A percentile compares a stretch with the other conserved stretches of the same genome.
phyloP scores from a whole-genome alignment of 441 rosid genomes.

The Aquilaria agallochum region DNA sequence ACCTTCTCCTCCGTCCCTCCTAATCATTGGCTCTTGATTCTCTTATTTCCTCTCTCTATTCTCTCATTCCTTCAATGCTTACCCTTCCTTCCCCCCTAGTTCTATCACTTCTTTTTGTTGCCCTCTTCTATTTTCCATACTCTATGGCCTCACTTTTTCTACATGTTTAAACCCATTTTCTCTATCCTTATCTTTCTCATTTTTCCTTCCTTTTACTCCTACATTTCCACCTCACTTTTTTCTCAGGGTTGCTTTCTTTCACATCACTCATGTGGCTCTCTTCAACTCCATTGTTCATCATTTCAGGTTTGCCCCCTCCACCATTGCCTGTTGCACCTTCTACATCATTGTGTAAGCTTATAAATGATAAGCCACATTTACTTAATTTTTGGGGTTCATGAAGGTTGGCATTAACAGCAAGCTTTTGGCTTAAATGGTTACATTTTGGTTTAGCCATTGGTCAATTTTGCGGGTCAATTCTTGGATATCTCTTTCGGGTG shows the following conservation, averaged over 20 bases:
- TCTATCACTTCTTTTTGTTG: constrained; percentile 1
- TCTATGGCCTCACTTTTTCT: constrained; percentile 57
- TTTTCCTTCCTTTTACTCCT: constrained; percentile 27
- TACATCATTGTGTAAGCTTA: constrained; percentile 48
- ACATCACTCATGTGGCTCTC: constrained; percentile 64
- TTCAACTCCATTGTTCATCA: constrained; percentile 34
- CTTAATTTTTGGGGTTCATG: constrained; percentile 53
- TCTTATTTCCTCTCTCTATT: constrained; percentile 37
- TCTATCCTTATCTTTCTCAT: constrained; percentile 27
- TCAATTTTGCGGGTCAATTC: constrained; percentile 62
- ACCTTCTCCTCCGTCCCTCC: constrained; percentile 44
- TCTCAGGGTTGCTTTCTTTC: constrained; percentile 58
- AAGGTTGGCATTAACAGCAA: constrained; percentile 41
- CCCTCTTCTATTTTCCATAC: constrained; percentile 20
- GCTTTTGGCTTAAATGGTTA: constrained; percentile 42
- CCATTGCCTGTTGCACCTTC: constrained; percentile 59
- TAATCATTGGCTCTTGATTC: constrained; percentile 51
- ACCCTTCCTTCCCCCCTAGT: constrained; percentile 11
- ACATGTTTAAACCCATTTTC: constrained; percentile 50
- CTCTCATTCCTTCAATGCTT: constrained; percentile 11
- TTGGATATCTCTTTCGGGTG: constrained; percentile 78
- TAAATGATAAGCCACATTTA: constrained; percentile 41
- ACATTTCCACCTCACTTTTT: constrained; percentile 38
- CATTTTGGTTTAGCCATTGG: constrained; percentile 71
- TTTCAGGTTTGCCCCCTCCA: constrained; percentile 43